Evolutionary conservation across 805 yeast genomes (phyloP), one percentile per base, ranked within the genome.

Genomic region (Metschnikowia orientalis): DNA sequence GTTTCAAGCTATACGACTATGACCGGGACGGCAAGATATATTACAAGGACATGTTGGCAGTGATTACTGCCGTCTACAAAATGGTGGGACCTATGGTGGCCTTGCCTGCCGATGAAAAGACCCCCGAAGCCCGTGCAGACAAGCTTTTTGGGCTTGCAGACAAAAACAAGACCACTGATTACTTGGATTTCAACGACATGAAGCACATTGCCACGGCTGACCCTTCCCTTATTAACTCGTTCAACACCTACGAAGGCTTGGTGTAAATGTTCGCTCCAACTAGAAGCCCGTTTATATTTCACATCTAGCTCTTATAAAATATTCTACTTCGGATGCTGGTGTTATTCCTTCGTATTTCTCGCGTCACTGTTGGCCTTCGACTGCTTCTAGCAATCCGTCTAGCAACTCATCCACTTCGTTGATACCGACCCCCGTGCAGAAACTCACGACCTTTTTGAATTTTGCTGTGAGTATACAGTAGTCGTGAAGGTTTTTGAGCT

Each of bases 21-120:
- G 81, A 86, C 51, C 75, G 76, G 32, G 84, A 81, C 45, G 97
- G 96, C 2, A 69, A 67, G 47, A 75, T 92, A 35, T 68, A 75
- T 16, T 86, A 78, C 55, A 74, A 75, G 19, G 97, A 92, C 53
- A 76, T 92, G 77, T 65, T 86, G 31, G 66, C 75, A 2, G 86
- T 92, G 25, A 84, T 88, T 5, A 69, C 74, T 18, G 81, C 97
- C 19, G 84, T 90, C 20, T 90, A 92, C 58, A 84, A 83, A 57
- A 89, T 92, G 97, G 82, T 90, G 38, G 99, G 97, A 1, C 74
- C 89, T 2, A 87, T 89, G 90, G 95, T 89, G 38, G 79, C 79
- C 41, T 68, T 88, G 32, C 84, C 86, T 12, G 90, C 79, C 14
- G 96, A 89, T 53, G 97, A 89, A 49, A 75, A 79, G 27, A 88